Conservation (phyloP, 345 rosid species). For the Boechera divaricarpa region DNA sequence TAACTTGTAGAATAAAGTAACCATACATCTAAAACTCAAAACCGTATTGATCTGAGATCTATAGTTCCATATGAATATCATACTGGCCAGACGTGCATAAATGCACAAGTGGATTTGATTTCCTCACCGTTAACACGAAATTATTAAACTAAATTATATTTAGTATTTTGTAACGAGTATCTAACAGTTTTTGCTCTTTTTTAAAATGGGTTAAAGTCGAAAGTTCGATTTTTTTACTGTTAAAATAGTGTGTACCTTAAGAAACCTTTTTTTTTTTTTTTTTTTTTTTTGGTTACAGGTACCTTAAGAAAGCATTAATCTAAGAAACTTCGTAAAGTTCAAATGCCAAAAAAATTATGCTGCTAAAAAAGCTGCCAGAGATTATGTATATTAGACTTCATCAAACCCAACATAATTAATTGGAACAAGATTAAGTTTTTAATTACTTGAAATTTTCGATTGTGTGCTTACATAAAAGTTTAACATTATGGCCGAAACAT, state of each 20-base stretch:
- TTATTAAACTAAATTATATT: not conserved
- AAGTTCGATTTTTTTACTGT: not conserved
- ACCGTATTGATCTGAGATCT: not conserved
- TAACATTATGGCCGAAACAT: conserved; percentile 25
- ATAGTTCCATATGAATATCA: conserved; percentile 1
- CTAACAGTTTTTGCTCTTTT: not conserved
- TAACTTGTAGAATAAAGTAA: not conserved
- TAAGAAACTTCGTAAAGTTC: conserved; percentile 26
- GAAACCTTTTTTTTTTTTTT: not conserved
- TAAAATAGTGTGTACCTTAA: not conserved
- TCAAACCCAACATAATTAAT: not conserved
- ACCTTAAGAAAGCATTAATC: not conserved
- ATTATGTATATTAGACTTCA: not conserved
- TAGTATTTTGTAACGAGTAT: not conserved
- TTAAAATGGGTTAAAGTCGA: not conserved
- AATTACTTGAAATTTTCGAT: conserved; percentile 18
- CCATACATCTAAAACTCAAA: not conserved
- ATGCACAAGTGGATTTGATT: not conserved
- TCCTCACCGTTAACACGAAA: not conserved
- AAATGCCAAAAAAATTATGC: not conserved
- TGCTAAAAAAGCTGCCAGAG: not conserved
- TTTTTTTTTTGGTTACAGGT: not conserved
- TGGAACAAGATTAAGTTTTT: conserved; percentile 7
- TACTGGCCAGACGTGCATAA: conserved; percentile 1
- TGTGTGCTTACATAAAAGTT: not conserved